Percentiles rank a stretch among this genome's conserved stretches.
Evolutionary conservation across 208 protist species (phyloP).

Genomic region (Crithidia brevicula): DNA sequence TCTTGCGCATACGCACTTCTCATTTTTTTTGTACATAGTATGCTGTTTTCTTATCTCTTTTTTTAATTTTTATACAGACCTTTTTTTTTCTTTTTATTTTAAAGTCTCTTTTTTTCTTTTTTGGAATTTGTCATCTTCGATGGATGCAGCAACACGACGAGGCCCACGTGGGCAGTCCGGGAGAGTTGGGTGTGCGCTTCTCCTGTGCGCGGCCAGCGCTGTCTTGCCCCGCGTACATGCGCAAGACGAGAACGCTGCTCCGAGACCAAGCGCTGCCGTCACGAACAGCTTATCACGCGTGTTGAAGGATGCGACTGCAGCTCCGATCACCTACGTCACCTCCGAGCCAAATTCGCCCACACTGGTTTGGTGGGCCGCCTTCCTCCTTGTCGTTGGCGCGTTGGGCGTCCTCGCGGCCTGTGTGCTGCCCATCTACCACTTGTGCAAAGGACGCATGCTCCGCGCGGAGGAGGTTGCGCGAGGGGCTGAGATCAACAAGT

Average conservation of each 20-base stretch:
- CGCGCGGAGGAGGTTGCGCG: conserved; percentile 9
- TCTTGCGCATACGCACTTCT: too few relatives aligned
- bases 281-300: too few relatives aligned
- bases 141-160: background rate
- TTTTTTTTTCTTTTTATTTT: conserved; percentile 12
- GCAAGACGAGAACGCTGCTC: too few relatives aligned
- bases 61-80: too few relatives aligned
- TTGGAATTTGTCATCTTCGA: background rate
- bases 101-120: conserved; percentile 8
- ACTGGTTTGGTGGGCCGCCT: background rate
- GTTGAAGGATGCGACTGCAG: too few relatives aligned
- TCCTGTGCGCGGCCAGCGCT: background rate
- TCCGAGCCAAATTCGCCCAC: background rate
- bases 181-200: background rate
- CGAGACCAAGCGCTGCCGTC: too few relatives aligned
- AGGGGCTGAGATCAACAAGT: conserved; percentile 22
- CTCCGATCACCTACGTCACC: conserved; percentile 8
- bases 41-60: conserved; percentile 8
- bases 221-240: background rate
- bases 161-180: background rate
- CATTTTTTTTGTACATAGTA: too few relatives aligned
- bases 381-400: conserved; percentile 6
- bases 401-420: background rate
- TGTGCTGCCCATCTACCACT: background rate
- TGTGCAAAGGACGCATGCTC: background rate